Base-by-base conservation (phyloP, 1,139 yeast genomes). In the Dujonia santamariae region DNA sequence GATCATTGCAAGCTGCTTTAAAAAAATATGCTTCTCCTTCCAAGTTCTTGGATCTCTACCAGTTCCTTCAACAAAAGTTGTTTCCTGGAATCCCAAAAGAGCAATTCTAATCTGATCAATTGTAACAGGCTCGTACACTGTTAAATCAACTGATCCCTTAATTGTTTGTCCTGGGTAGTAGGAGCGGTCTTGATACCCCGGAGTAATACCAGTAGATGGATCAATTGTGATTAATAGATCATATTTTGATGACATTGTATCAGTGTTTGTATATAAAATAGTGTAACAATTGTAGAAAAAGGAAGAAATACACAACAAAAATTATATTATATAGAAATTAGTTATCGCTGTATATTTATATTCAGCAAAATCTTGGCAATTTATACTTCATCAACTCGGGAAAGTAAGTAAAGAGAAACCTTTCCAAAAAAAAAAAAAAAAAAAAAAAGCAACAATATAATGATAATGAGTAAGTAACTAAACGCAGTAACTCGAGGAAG, bases 231-330 rank as follows among this genome's bases (percentile, higher is more conserved):
- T 36, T 17, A 36, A 27, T 12, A 36, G 34, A 36, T 36, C 38
- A 18, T 36, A 36, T 19, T 30, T 32, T n/a, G 38, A 32, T 3
- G 38, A 28, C 38, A 36, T 36, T n/a, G n/a, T n/a, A n/a, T n/a
- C n/a, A n/a, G n/a, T n/a, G n/a, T n/a, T n/a, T n/a, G n/a, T n/a
- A n/a, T n/a, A n/a, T n/a, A n/a, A n/a, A n/a, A n/a, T n/a, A n/a
- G n/a, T n/a, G n/a, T n/a, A n/a, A n/a, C n/a, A n/a, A n/a, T n/a
- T n/a, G n/a, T n/a, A n/a, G n/a, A n/a, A n/a, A n/a, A n/a, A n/a
- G n/a, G n/a, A n/a, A n/a, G n/a, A n/a, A n/a, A n/a, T n/a, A n/a
- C n/a, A n/a, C n/a, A n/a, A n/a, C n/a, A n/a, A n/a, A n/a, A n/a
- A n/a, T n/a, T n/a, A n/a, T n/a, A n/a, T n/a, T n/a, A n/a, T n/a